phyloP scores from a whole-genome alignment of 1,284 basidiomycete species.

The Athelia sp. region DNA sequence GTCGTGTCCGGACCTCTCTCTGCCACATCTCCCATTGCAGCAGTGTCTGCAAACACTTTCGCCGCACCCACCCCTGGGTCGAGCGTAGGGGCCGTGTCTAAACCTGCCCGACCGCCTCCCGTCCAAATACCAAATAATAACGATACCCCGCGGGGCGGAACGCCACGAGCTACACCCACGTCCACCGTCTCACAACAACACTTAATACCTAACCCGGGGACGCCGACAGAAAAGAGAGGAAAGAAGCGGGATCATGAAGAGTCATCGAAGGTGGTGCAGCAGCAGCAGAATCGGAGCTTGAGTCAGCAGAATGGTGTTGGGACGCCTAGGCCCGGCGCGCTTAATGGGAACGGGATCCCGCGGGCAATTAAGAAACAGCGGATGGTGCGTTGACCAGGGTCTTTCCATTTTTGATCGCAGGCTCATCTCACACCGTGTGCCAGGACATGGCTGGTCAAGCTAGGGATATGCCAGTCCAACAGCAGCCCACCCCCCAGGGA shows the following conservation, averaged over 20 bases:
- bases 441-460: slow-evolving; percentile 35
- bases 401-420: no score
- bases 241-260: slow-evolving; percentile 49
- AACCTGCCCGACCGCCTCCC: background rate
- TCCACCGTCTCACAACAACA: slow-evolving; percentile 15
- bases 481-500: slow-evolving; percentile 42
- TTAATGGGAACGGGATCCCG: slow-evolving; percentile 35
- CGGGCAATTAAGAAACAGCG: slow-evolving; percentile 74
- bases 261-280: slow-evolving; percentile 16
- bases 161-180: slow-evolving; percentile 1
- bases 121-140: slow-evolving; percentile 1
- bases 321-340: slow-evolving; percentile 16
- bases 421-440: slow-evolving; percentile 58
- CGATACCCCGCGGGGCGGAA: background rate
- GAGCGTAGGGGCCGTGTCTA: background rate
- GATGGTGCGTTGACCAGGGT: slow-evolving; percentile 37
- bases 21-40: slow-evolving; percentile 16
- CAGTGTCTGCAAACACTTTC: background rate
- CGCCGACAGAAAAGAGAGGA: slow-evolving; percentile 34
- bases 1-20: slow-evolving; percentile 20
- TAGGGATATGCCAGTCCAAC: slow-evolving; percentile 35
- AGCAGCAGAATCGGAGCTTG: slow-evolving; percentile 21
- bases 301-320: slow-evolving; percentile 11
- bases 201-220: slow-evolving; percentile 33
- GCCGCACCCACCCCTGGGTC: background rate